Percentiles rank a stretch among this genome's conserved stretches.
Conservation (phyloP, 371 early-diverging fungal species). For the Syncephalastrum racemosum region DNA sequence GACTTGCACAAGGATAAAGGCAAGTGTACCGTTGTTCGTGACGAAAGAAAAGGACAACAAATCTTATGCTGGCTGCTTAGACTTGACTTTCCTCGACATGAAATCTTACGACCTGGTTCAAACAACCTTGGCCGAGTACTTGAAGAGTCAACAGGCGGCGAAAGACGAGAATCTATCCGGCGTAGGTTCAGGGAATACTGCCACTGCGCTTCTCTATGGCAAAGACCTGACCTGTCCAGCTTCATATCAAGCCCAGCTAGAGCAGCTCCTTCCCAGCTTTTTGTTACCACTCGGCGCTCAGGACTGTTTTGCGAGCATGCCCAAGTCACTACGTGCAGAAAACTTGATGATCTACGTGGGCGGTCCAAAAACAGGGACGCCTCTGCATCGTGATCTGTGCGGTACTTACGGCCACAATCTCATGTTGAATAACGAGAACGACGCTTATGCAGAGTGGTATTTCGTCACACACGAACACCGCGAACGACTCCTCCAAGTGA, state of each 20-base stretch:
- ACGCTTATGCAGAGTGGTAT: slow-evolving; percentile 33
- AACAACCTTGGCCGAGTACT: slow-evolving; percentile 1
- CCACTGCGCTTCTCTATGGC: slow-evolving; percentile 15
- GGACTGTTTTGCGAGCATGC: slow-evolving; percentile 28
- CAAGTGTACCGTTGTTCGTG: slow-evolving; percentile 17
- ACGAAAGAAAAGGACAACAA: not conserved
- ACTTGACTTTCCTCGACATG: slow-evolving; percentile 4
- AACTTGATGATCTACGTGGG: slow-evolving; percentile 45
- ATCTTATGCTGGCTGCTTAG: slow-evolving; percentile 7
- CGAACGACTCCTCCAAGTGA: slow-evolving; percentile 12
- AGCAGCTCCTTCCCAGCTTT: slow-evolving; percentile 22
- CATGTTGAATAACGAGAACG: slow-evolving; percentile 23
- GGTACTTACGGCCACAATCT: slow-evolving; percentile 44
- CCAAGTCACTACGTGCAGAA: slow-evolving; percentile 24
- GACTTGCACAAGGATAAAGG: slow-evolving; percentile 24
- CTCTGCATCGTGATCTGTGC: slow-evolving; percentile 37
- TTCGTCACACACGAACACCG: slow-evolving; percentile 22
- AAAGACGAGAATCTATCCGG: not conserved
- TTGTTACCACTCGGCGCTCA: slow-evolving; percentile 22
- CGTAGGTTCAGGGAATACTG: not conserved
- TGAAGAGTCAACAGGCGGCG: not conserved
- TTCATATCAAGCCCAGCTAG: slow-evolving; percentile 13
- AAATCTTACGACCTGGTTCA: not conserved
- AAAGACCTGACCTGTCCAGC: slow-evolving; percentile 32
- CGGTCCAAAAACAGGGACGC: slow-evolving; percentile 29